Percentiles rank a stretch among this genome's conserved stretches.
These are phyloP conservation scores for Diaporthe citriasiana DNA, from an alignment of 2,329 filamentous ascomycete species.

Conservation along the genomic window DNA sequence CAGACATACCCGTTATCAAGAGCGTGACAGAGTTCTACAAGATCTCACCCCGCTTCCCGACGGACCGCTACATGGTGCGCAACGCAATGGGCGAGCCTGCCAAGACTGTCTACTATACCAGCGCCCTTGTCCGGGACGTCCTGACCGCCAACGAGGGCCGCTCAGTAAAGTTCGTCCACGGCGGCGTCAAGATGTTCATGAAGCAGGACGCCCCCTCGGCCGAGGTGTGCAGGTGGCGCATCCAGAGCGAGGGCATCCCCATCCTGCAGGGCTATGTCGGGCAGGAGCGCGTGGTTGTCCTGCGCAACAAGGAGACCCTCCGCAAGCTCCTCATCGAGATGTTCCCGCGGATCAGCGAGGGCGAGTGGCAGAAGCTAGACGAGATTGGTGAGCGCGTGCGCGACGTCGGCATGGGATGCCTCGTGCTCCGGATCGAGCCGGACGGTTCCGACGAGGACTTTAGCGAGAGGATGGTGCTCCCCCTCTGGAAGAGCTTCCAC, in stretches of 20 bases:
- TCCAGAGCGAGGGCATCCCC: slow-evolving; percentile 93
- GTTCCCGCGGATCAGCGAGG: slow-evolving; percentile 89
- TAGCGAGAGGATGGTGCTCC: slow-evolving; percentile 86
- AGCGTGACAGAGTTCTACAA: slow-evolving; percentile 88
- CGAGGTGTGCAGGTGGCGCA: slow-evolving; percentile 92
- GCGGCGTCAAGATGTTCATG: slow-evolving; percentile 98
- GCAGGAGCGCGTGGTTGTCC: slow-evolving; percentile 78
- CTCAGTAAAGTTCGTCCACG: slow-evolving; percentile 95
- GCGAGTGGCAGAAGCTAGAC: slow-evolving; percentile 80
- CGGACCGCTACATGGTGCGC: slow-evolving; percentile 94
- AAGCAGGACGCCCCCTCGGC: slow-evolving; percentile 93
- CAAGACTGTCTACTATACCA: slow-evolving; percentile 98
- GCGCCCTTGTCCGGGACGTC: slow-evolving; percentile 85
- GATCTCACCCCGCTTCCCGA: slow-evolving; percentile 86
- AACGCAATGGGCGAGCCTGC: slow-evolving; percentile 90
- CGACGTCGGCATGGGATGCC: slow-evolving; percentile 90
- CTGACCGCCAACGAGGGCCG: slow-evolving; percentile 89
- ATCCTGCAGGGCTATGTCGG: slow-evolving; percentile 94
- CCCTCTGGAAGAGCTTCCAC: slow-evolving; percentile 93
- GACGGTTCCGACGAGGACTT: slow-evolving; percentile 73
- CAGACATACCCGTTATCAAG: slow-evolving; percentile 81
- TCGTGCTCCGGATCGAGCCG: slow-evolving; percentile 86
- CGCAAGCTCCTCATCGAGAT: slow-evolving; percentile 90
- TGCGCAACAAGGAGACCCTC: slow-evolving; percentile 85
- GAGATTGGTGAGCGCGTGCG: slow-evolving; percentile 90